Percentiles rank a stretch among this genome's conserved stretches.
Conservation (phyloP, 352 stramenopile species). For the Phytophthora melonis region DNA sequence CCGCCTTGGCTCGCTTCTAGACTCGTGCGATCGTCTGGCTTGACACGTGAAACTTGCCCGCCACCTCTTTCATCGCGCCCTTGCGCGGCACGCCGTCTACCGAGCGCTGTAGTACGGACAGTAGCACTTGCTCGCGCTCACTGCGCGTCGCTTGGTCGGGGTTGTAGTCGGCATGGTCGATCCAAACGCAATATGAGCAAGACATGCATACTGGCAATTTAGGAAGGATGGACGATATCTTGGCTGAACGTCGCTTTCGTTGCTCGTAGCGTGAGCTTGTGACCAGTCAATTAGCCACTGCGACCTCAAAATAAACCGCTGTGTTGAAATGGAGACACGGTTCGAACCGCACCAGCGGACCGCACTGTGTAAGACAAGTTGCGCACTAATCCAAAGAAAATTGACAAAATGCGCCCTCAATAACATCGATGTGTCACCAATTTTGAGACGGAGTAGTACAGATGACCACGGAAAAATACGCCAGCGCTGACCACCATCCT, state of each 20-base stretch:
- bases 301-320: background rate
- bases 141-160: background rate
- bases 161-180: background rate
- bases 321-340: background rate
- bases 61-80: conserved; percentile 5
- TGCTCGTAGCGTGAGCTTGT: background rate
- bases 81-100: conserved; percentile 3
- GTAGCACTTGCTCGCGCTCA: conserved; percentile 10
- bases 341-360: background rate
- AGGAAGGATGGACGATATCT: background rate
- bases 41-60: conserved; percentile 1
- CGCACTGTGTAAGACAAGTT: background rate
- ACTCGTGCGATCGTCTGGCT: background rate
- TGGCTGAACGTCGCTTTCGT: background rate
- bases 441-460: background rate
- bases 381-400: background rate
- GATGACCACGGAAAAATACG: too few species aligned
- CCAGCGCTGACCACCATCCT: too few species aligned
- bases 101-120: conserved; percentile 4
- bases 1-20: conserved; percentile 5
- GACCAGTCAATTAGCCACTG: too few species aligned
- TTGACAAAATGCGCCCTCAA: background rate
- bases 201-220: background rate
- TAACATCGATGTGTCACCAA: background rate
- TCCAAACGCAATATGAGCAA: too few species aligned